A percentile compares a stretch with the other conserved stretches of the same genome.
Evolutionary conservation across 345 rosid species (phyloP).

Genomic region (Syzygium grande): DNA sequence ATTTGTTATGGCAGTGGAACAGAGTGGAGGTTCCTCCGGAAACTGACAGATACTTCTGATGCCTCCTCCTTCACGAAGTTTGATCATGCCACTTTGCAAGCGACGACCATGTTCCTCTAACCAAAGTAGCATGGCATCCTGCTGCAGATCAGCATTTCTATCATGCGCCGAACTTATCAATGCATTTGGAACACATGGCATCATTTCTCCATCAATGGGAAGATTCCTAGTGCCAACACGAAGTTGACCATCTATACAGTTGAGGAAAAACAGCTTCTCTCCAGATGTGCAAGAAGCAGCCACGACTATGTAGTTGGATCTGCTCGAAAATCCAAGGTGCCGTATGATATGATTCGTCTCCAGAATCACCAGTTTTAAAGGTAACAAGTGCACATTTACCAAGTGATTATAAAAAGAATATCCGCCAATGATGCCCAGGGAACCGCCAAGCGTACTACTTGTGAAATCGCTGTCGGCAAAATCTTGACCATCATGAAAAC

Average conservation of each 20-base stretch:
- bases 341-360: slow-evolving; percentile 23
- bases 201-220: slow-evolving; percentile 36
- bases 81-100: slow-evolving; percentile 50
- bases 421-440: slow-evolving; percentile 76
- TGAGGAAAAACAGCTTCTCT: slow-evolving; percentile 61
- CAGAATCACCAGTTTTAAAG: slow-evolving; percentile 37
- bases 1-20: slow-evolving; percentile 66
- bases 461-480: not conserved
- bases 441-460: not conserved
- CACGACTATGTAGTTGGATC: slow-evolving; percentile 34
- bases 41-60: slow-evolving; percentile 48
- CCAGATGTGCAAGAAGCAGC: slow-evolving; percentile 35
- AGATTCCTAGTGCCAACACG: slow-evolving; percentile 49
- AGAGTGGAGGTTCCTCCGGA: slow-evolving; percentile 68
- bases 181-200: slow-evolving; percentile 71
- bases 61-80: slow-evolving; percentile 25
- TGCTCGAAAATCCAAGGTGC: slow-evolving; percentile 12
- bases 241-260: slow-evolving; percentile 66
- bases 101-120: slow-evolving; percentile 75
- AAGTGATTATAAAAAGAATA: slow-evolving; percentile 35
- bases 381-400: slow-evolving; percentile 67
- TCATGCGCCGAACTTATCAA: slow-evolving; percentile 48
- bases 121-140: slow-evolving; percentile 88
- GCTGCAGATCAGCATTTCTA: slow-evolving; percentile 29
- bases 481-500: slow-evolving; percentile 80